phyloP scores from a whole-genome alignment of 805 yeast species.

The Cyberlindnera veronae region DNA sequence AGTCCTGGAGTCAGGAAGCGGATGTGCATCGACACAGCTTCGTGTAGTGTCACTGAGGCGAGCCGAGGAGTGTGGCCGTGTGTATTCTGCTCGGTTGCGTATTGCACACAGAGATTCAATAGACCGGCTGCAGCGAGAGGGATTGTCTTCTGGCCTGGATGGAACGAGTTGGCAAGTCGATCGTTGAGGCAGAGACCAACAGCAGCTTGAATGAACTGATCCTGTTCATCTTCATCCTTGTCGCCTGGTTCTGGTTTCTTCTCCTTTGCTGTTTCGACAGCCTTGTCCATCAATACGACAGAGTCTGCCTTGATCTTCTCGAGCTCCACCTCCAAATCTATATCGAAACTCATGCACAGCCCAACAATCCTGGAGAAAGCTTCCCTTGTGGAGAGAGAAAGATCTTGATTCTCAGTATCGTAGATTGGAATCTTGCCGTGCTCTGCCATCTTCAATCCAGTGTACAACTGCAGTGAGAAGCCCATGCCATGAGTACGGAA shows the following conservation, averaged over 20 bases:
- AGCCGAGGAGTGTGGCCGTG: constrained; percentile 6
- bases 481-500: constrained; percentile 20
- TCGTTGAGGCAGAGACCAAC: constrained; percentile 37
- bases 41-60: constrained; percentile 19
- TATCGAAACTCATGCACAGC: constrained; percentile 62
- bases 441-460: constrained; percentile 14
- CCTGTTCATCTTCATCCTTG: constrained; percentile 32
- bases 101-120: constrained; percentile 28
- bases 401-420: constrained; percentile 15
- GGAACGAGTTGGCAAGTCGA: constrained; percentile 27
- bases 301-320: constrained; percentile 33
- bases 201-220: constrained; percentile 18
- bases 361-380: constrained; percentile 40
- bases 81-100: constrained; percentile 12
- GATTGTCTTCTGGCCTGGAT: constrained; percentile 29
- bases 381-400: constrained; percentile 31
- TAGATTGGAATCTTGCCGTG: constrained; percentile 11
- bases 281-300: constrained; percentile 38
- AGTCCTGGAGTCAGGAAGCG: constrained; percentile 40
- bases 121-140: constrained; percentile 33
- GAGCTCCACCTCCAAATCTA: constrained; percentile 47
- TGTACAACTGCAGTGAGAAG: constrained; percentile 13
- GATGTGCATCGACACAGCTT: constrained; percentile 40
- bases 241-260: neutral
- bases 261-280: constrained; percentile 28